Evolutionary conservation across 2,329 filamentous ascomycete species (phyloP).

Genomic region (Raffaelea ambrosiae): DNA sequence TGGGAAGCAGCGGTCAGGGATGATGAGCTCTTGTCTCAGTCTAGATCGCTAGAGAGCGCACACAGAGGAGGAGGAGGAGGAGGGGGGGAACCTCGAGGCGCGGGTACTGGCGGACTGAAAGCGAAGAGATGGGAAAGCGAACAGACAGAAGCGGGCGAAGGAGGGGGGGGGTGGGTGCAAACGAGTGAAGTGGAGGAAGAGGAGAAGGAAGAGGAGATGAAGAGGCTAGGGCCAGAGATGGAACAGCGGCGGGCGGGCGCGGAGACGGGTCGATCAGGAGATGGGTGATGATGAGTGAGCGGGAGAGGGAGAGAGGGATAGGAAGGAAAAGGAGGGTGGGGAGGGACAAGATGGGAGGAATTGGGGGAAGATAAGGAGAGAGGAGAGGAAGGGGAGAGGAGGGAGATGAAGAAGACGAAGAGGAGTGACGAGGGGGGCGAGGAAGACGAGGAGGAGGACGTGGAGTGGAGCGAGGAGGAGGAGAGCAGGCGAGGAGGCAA

Average conservation of each 20-base stretch:
- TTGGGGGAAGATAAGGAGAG: not conserved
- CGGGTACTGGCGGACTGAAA: no score
- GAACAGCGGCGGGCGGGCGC: not conserved
- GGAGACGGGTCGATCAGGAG: no score
- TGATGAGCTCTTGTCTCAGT: no score
- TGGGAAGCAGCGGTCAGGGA: no score
- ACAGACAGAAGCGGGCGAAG: no score
- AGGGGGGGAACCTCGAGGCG: no score
- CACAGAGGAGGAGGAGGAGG: not conserved
- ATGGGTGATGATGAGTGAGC: not conserved
- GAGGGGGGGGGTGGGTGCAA: no score
- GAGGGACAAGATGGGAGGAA: not conserved
- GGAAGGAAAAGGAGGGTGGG: not conserved
- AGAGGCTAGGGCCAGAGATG: not conserved
- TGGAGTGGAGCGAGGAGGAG: no score
- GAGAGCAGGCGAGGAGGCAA: not conserved
- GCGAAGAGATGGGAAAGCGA: no score
- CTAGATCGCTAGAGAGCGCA: no score
- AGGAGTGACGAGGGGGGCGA: not conserved
- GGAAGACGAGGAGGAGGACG: not conserved
- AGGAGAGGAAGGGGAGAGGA: not conserved
- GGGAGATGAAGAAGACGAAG: not conserved
- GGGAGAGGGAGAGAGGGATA: not conserved
- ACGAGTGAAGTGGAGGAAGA: not conserved
- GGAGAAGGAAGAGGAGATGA: not conserved